Base-by-base conservation (phyloP, 169 alveolate genomes). In the Eimeria tenella region DNA sequence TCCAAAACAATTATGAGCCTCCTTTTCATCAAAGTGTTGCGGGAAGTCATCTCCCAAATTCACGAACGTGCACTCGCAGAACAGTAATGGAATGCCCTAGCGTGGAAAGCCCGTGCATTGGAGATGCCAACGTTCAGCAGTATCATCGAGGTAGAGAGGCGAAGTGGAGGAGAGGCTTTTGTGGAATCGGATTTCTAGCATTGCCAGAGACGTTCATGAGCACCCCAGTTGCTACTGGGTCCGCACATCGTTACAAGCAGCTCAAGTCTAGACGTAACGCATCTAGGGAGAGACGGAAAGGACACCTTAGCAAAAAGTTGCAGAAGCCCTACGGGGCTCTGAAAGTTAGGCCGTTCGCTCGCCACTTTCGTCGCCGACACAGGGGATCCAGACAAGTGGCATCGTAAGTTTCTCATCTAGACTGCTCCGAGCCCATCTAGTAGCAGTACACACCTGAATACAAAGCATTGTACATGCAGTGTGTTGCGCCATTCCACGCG, bases 101-200 rank as follows among this genome's bases (percentile, higher is more conserved):
- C 4, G 42, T 31, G 42, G 42, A 31, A 31, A 31, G 42, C 42
- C 42, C 42, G 0, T 31, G 42, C 42, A 31, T 31, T 31, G 42
- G 42, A 31, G 42, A 31, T 31, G 42, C 42, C 42, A 31, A 31
- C 42, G 2, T 31, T 31, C 42, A 31, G 42, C 42, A 31, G 42
- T 31, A 31, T 31, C 42, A 68, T 19, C 25, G 79, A 31, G 79
- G 52, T 19, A 21, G 49, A 68, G 79, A 68, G 79, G 52, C 79
- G 17, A 68, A 68, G 21, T 68, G 79, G 79, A 68, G 31, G 49
- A 68, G 79, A 23, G 79, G 79, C 49, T 68, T 21, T 9, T 68
- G 79, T 49, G 79, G 79, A 31, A 68, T 68, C 21, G 79, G 79
- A 68, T 68, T 68, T 23, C 79, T 68, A 10, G 79, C 79, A 4